Conservation (phyloP, 768 basidiomycete genomes). For the Amanita pallidorosea region DNA sequence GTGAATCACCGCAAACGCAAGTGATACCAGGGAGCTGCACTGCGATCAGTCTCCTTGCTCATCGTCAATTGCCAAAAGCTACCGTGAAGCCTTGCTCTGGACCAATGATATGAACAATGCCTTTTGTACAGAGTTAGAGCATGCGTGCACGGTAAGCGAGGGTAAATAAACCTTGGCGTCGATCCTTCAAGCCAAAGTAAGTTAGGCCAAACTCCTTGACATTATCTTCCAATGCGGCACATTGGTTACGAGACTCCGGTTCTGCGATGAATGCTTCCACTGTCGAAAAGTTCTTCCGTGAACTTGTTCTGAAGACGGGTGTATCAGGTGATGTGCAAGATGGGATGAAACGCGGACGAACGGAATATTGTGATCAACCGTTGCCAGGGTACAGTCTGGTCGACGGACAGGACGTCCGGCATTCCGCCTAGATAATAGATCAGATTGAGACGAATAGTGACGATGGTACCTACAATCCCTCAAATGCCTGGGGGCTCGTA, state of each 20-base stretch:
- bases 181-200: slow-evolving; percentile 86
- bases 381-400: slow-evolving; percentile 83
- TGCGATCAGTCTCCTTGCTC: slow-evolving; percentile 4
- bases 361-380: slow-evolving; percentile 85
- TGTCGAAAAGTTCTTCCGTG: slow-evolving; percentile 65
- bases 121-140: slow-evolving; percentile 12
- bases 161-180: slow-evolving; percentile 58
- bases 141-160: background rate
- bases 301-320: slow-evolving; percentile 41
- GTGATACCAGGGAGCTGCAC: slow-evolving; percentile 62
- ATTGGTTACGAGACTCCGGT: slow-evolving; percentile 80
- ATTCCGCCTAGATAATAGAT: slow-evolving; percentile 37
- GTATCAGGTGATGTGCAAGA: background rate
- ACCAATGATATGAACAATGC: slow-evolving; percentile 83
- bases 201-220: slow-evolving; percentile 88
- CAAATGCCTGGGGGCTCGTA: slow-evolving; percentile 89
- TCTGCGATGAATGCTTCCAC: slow-evolving; percentile 70
- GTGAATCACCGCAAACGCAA: slow-evolving; percentile 88
- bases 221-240: slow-evolving; percentile 75
- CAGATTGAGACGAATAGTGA: background rate
- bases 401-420: slow-evolving; percentile 71
- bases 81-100: slow-evolving; percentile 92
- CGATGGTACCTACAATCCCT: slow-evolving; percentile 52
- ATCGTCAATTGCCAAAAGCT: slow-evolving; percentile 10
- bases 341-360: slow-evolving; percentile 25